A percentile compares a stretch with the other conserved stretches of the same genome.
These are phyloP conservation scores for Lepidium campestre DNA, from an alignment of 441 rosid species.

Conservation along the genomic window DNA sequence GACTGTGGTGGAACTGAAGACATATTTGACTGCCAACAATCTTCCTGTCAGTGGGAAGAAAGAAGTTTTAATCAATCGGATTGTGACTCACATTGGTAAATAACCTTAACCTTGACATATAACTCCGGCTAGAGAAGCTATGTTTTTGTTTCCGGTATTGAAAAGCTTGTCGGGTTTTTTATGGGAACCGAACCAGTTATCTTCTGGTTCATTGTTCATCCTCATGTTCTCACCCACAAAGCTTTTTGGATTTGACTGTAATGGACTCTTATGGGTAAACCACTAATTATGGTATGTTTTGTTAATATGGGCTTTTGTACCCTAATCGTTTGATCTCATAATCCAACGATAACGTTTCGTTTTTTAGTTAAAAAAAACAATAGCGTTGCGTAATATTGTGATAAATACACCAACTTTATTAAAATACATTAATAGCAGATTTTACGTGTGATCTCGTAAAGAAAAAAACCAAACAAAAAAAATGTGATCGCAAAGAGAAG, in stretches of 20 bases:
- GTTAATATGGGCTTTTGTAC: too few species aligned
- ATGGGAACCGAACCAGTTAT: neutral
- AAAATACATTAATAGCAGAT: neutral
- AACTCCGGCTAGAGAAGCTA: neutral
- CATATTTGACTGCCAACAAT: slow-evolving; percentile 54
- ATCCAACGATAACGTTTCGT: neutral
- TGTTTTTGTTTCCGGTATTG: neutral
- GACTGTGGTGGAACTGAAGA: slow-evolving; percentile 64
- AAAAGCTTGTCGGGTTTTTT: neutral
- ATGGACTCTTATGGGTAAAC: neutral
- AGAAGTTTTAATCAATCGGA: slow-evolving; percentile 60
- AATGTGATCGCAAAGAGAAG: neutral
- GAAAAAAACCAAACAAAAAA: neutral
- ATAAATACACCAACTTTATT: neutral
- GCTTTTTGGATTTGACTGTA: slow-evolving; percentile 7
- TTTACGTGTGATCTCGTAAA: neutral
- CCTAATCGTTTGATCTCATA: too few species aligned
- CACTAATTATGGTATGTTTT: neutral
- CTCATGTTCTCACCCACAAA: neutral
- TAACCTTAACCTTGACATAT: slow-evolving; percentile 15
- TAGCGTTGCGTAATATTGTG: slow-evolving; percentile 10
- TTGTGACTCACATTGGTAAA: slow-evolving; percentile 64
- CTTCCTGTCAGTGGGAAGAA: slow-evolving; percentile 72
- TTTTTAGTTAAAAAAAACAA: too few species aligned
- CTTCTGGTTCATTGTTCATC: slow-evolving; percentile 7